Evolutionary conservation across 371 early-diverging fungal species (phyloP).

Genomic region (Chytridium lagenaria): DNA sequence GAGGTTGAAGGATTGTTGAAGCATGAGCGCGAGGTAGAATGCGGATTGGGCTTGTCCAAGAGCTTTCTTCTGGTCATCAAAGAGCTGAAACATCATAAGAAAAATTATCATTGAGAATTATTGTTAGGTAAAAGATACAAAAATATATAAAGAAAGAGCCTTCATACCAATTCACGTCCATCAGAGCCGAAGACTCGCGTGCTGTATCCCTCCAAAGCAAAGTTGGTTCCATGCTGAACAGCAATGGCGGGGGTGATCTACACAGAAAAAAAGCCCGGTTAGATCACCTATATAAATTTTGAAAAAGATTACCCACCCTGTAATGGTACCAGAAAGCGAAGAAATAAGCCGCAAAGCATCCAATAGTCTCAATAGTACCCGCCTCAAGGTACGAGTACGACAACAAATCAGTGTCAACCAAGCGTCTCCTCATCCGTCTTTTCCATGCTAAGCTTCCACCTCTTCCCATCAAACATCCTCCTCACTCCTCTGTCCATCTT

Average conservation of each 20-base stretch:
- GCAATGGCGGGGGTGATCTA: conserved; percentile 35
- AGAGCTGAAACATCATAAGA: conserved; percentile 22
- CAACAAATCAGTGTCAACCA: conserved; percentile 81
- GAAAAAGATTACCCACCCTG: too few species aligned
- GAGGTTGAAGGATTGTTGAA: conserved; percentile 89
- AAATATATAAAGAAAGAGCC: neutral
- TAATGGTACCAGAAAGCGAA: conserved; percentile 67
- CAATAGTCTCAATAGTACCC: conserved; percentile 81
- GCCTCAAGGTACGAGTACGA: conserved; percentile 87
- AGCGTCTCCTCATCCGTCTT: conserved; percentile 71
- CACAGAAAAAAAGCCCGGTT: conserved; percentile 43
- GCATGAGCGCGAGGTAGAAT: conserved; percentile 80
- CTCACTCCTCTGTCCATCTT: too few species aligned
- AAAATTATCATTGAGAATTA: too few species aligned
- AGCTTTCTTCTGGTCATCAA: conserved; percentile 51
- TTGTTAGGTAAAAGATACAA: neutral
- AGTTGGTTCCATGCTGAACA: conserved; percentile 13
- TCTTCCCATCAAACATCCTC: conserved; percentile 8
- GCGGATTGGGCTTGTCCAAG: conserved; percentile 75
- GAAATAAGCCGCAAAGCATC: conserved; percentile 77
- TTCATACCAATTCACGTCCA: conserved; percentile 38
- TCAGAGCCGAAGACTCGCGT: conserved; percentile 40
- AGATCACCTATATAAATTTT: too few species aligned
- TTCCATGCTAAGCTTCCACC: conserved; percentile 16
- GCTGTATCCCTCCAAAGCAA: conserved; percentile 39